Conservation (phyloP, 1,284 basidiomycete genomes). For the Trichosporon coremiiforme region DNA sequence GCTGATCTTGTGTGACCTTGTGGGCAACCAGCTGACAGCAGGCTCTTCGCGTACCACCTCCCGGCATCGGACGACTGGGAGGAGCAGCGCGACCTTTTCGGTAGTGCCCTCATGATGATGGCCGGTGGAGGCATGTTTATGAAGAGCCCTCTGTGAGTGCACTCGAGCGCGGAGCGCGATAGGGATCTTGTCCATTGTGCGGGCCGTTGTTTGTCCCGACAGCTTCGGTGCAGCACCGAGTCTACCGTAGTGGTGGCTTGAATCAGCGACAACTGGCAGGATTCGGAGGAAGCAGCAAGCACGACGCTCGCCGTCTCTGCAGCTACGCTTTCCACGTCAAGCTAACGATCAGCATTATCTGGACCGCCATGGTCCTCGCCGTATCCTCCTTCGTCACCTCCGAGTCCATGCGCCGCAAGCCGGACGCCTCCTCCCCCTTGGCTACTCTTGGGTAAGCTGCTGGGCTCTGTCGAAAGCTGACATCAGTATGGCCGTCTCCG, state of each 20-base stretch:
- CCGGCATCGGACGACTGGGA: conserved; percentile 48
- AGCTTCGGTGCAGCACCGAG: neutral
- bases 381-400: conserved; percentile 45
- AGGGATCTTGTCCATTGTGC: neutral
- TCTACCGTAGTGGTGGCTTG: too few relatives aligned
- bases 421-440: conserved; percentile 46
- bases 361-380: conserved; percentile 43
- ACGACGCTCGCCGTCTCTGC: too few relatives aligned
- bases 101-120: conserved; percentile 46
- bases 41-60: conserved; percentile 49
- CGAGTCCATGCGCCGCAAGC: conserved; percentile 41
- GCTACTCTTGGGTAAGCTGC: conserved; percentile 46
- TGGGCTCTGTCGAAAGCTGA: neutral
- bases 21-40: conserved; percentile 28
- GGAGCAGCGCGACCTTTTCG: conserved; percentile 47
- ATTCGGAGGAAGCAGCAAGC: neutral
- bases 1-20: conserved; percentile 23
- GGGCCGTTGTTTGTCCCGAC: neutral
- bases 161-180: neutral
- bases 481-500: conserved; percentile 47
- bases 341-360: conserved; percentile 44
- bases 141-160: conserved; percentile 52
- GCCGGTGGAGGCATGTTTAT: conserved; percentile 55
- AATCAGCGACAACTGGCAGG: too few relatives aligned
- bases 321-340: too few relatives aligned